Conservation (phyloP, 805 yeast genomes). For the Tetrapisispora nanseiensis region DNA sequence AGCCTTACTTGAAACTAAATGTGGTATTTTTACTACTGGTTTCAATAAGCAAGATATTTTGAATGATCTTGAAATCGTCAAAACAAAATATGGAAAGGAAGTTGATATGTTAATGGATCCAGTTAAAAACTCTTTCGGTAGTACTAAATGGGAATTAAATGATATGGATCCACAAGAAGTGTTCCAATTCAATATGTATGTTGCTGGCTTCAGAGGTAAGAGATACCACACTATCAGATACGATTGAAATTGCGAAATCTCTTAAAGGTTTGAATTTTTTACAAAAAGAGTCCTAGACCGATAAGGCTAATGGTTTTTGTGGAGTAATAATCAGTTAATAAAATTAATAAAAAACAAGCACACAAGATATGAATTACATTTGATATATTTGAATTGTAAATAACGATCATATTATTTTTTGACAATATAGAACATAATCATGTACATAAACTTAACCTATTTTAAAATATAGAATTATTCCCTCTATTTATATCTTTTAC, state of each 20-base stretch:
- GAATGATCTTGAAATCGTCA: constrained; percentile 66
- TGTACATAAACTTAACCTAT: background rate
- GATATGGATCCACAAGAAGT: constrained; percentile 89
- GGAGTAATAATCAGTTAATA: no score
- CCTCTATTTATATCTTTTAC: background rate
- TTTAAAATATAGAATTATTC: background rate
- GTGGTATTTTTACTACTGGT: constrained; percentile 85
- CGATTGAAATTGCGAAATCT: no score
- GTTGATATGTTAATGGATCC: constrained; percentile 74
- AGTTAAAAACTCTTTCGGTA: constrained; percentile 61
- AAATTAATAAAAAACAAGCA: background rate
- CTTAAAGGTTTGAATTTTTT: no score
- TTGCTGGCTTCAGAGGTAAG: constrained; percentile 92
- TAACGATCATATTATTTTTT: constrained; percentile 1
- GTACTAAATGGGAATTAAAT: constrained; percentile 91
- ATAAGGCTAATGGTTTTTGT: no score
- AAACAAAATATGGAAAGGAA: constrained; percentile 56
- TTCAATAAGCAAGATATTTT: constrained; percentile 65
- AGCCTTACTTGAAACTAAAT: constrained; percentile 84
- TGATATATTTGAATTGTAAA: constrained; percentile 3
- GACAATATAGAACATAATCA: background rate
- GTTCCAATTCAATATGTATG: constrained; percentile 80
- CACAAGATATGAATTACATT: background rate
- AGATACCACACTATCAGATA: constrained; percentile 74
- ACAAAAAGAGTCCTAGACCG: no score